These are phyloP conservation scores for Aspergillus awamori DNA, from an alignment of 2,329 filamentous ascomycete genomes.

Conservation along the genomic window DNA sequence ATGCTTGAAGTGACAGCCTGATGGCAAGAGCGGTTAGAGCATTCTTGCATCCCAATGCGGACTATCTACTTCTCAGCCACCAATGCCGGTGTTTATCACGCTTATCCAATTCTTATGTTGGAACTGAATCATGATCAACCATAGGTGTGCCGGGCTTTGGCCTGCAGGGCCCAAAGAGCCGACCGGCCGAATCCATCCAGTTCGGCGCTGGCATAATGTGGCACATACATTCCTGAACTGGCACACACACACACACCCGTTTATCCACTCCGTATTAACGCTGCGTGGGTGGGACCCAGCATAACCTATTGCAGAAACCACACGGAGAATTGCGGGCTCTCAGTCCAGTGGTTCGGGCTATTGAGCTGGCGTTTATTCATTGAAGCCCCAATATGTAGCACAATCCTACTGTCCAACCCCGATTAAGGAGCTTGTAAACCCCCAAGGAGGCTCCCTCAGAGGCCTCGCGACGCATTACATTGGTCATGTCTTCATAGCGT, in stretches of 20 bases:
- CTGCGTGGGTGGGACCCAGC: constrained; percentile 17
- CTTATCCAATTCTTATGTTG: not conserved
- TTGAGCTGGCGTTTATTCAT: constrained; percentile 21
- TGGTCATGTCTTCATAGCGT: not conserved
- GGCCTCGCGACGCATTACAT: not conserved
- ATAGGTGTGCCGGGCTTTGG: not conserved
- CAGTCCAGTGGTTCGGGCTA: constrained; percentile 20
- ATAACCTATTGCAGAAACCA: constrained; percentile 16
- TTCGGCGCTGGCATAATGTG: not conserved
- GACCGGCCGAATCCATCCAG: constrained; percentile 4
- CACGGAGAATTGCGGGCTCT: constrained; percentile 28
- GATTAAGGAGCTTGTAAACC: not conserved
- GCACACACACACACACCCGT: constrained; percentile 1
- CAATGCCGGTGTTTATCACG: not conserved
- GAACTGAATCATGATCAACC: not conserved
- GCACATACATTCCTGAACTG: constrained; percentile 8
- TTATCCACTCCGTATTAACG: constrained; percentile 7
- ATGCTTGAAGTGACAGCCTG: not conserved
- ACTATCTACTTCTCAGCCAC: not conserved
- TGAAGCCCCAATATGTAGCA: constrained; percentile 12
- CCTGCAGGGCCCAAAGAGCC: constrained; percentile 5
- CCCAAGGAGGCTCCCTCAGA: not conserved
- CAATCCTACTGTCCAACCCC: not conserved
- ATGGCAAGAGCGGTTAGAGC: not conserved
- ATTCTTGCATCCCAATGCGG: not conserved